phyloP scores from a whole-genome alignment of 176 grass and related monocot species.

The Cenchrus americanus region DNA sequence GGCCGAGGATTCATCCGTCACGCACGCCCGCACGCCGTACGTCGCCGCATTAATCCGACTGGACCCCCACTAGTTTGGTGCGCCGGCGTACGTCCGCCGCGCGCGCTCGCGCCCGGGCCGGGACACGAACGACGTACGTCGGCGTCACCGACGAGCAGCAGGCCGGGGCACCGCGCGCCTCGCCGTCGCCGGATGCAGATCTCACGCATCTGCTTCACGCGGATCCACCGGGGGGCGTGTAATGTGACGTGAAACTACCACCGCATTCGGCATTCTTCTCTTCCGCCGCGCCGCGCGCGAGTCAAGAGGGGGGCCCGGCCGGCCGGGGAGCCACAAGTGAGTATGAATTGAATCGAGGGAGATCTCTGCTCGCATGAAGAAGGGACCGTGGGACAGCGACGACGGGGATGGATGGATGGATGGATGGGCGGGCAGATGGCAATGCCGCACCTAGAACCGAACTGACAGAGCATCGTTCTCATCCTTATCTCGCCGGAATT shows the following conservation, averaged over 20 bases:
- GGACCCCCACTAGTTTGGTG: conserved; percentile 2
- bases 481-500: neutral
- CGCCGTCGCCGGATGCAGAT: neutral
- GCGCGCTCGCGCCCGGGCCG: neutral
- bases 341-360: no score
- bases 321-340: no score
- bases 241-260: conserved; percentile 16
- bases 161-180: conserved; percentile 20
- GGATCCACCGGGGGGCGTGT: neutral
- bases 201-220: neutral
- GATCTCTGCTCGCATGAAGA: no score
- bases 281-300: neutral
- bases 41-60: neutral
- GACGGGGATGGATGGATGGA: no score
- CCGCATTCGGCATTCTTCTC: neutral
- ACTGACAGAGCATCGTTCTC: neutral
- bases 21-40: neutral
- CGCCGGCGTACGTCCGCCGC: neutral
- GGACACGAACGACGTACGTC: conserved; percentile 21
- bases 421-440: neutral
- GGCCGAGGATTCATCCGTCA: neutral
- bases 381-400: conserved; percentile 22
- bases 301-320: no score
- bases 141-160: conserved; percentile 31
- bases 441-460: conserved; percentile 27